Conservation (phyloP, 345 rosid genomes). For the Lepidium aucheri region DNA sequence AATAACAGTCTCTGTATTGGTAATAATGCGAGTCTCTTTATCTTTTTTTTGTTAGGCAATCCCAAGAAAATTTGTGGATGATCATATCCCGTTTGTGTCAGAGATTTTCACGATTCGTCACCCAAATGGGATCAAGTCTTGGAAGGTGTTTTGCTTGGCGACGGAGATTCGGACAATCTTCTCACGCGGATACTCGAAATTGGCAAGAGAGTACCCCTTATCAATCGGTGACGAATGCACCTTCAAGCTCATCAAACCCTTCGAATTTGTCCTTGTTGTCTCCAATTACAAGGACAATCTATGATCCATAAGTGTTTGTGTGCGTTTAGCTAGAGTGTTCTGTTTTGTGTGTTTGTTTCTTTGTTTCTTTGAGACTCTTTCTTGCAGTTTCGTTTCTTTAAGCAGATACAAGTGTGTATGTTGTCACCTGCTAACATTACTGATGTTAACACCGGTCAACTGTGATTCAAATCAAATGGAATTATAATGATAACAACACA, state of each 20-base stretch:
- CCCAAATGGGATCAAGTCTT: not conserved
- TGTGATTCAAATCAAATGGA: not conserved
- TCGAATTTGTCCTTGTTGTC: constrained; percentile 2
- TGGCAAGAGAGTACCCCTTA: constrained; percentile 18
- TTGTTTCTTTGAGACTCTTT: not conserved
- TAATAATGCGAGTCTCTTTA: not conserved
- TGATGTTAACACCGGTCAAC: not conserved
- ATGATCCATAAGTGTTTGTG: not conserved
- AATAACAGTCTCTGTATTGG: not conserved
- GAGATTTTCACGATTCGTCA: not conserved
- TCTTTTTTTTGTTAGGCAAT: too few species aligned
- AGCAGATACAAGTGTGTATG: too few species aligned
- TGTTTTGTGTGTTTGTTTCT: not conserved
- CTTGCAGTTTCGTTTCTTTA: too few species aligned
- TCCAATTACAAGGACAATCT: not conserved
- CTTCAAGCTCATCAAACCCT: constrained; percentile 12
- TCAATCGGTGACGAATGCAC: not conserved
- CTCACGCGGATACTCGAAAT: constrained; percentile 7
- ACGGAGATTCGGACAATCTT: constrained; percentile 11
- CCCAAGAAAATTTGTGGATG: too few species aligned
- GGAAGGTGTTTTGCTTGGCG: constrained; percentile 12
- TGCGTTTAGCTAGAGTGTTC: not conserved
- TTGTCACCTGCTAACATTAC: not conserved
- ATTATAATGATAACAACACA: not conserved
- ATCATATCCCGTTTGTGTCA: too few species aligned